These are phyloP conservation scores for Arthrobotrys conoides DNA, from an alignment of 2,329 filamentous ascomycete genomes.

Conservation along the genomic window DNA sequence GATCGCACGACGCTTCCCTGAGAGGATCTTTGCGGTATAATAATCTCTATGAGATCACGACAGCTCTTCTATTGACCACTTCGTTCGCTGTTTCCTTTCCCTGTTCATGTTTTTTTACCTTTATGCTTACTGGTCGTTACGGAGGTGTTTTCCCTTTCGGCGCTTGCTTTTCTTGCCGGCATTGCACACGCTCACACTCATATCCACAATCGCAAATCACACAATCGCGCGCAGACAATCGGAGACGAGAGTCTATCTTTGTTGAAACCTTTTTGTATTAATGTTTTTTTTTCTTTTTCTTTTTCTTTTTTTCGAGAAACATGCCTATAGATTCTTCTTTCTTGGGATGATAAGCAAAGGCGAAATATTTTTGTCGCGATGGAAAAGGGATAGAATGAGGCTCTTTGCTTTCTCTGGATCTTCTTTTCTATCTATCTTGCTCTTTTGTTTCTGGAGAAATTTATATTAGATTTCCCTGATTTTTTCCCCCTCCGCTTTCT, in stretches of 20 bases:
- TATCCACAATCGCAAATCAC: background rate
- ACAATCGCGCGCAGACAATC: background rate
- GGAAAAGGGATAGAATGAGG: constrained; percentile 37
- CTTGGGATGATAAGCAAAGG: constrained; percentile 23
- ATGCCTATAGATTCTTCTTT: constrained; percentile 43
- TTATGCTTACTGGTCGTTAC: constrained; percentile 59
- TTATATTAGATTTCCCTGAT: constrained; percentile 40
- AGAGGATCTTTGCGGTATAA: constrained; percentile 15
- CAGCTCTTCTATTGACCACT: constrained; percentile 56
- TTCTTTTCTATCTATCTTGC: constrained; percentile 15
- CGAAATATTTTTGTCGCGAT: constrained; percentile 12
- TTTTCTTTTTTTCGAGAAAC: background rate
- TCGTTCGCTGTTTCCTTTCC: constrained; percentile 55
- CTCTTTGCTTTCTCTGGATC: constrained; percentile 21
- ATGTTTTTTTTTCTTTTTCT: background rate
- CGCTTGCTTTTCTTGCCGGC: constrained; percentile 60
- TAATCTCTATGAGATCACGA: constrained; percentile 56
- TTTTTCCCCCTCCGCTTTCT: background rate
- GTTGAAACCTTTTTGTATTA: no score
- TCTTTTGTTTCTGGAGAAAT: constrained; percentile 11
- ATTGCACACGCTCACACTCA: constrained; percentile 20
- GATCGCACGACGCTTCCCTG: background rate
- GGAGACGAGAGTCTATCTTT: background rate
- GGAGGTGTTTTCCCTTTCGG: constrained; percentile 54
- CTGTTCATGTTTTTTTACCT: constrained; percentile 56